Evolutionary conservation across 2,329 filamentous ascomycete species (phyloP).

Genomic region (Sordariomycetes sp.): DNA sequence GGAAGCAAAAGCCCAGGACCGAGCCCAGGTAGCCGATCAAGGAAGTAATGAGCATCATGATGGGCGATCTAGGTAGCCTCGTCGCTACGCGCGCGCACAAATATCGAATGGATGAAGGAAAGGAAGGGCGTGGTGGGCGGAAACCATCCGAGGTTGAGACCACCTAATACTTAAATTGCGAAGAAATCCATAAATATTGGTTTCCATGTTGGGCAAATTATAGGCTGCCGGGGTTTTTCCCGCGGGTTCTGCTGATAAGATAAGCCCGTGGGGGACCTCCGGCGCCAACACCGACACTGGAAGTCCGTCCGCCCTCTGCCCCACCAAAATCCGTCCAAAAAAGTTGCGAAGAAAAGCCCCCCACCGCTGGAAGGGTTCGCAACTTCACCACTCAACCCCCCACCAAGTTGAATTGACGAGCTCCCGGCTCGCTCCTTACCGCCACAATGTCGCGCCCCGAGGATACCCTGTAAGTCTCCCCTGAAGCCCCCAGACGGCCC

Average conservation of each 20-base stretch:
- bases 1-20: conserved; percentile 79
- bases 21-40: conserved; percentile 84
- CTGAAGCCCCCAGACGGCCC: not conserved
- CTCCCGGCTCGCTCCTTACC: not conserved
- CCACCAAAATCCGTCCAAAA: conserved; percentile 3
- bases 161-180: not conserved
- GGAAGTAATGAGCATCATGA: conserved; percentile 87
- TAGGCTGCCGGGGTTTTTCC: not conserved
- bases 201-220: not conserved
- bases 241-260: conserved; percentile 4
- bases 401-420: not conserved
- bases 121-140: not conserved
- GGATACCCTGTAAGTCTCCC: conserved; percentile 67
- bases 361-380: not conserved
- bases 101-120: not conserved
- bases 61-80: conserved; percentile 9
- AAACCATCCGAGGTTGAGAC: not conserved
- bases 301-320: not conserved
- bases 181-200: not conserved
- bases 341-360: not conserved
- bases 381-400: not conserved
- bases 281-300: no score
- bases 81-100: not conserved
- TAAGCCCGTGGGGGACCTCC: not conserved
- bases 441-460: conserved; percentile 87